Base-by-base conservation (phyloP, 208 protist genomes). In the Trypanosoma rangeli region DNA sequence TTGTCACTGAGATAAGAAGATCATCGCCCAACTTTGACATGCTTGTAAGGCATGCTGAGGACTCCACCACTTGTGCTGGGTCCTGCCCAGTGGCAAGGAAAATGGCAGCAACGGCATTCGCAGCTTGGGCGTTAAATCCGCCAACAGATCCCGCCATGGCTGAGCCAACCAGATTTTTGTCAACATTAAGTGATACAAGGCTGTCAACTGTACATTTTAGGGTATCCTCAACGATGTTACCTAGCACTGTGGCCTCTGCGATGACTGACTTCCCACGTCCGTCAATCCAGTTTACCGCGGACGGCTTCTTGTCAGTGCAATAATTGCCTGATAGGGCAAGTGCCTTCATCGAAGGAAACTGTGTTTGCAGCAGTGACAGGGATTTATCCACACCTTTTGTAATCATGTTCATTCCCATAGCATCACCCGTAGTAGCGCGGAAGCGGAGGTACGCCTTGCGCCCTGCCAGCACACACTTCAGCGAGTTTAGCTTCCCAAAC, bases 331-430 rank as follows among this genome's bases (percentile, higher is more conserved):
- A 97, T 29, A 99, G 70, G 39, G 91, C 83, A 22, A 98, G 61
- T 15, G 98, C 80, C 18, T 94, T 79, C 64, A 98, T 86, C 20
- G 98, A 89, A 37, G 95, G 94, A 70, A 98, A 96, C 49, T 97
- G 73, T 52, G 89, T 54, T 56, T 98, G 76, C 5, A 98, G 72
- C 49, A 86, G 75, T 56, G 89, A 70, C 24, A 99, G 67, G 12
- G 90, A 95, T 65, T 97, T 94, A 55, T 98, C 88, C 26, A 92
- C 93, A 57, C 95, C 98, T 74, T 99, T 99, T n/a, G 94, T 96
- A 64, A 99, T 94, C 98, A 99, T 99, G 79, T 99, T 99, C 98
- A 99, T 99, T 24, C 98, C 98, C 98, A 99, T 99, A 10, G 98
- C 98, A 82, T 99, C 98, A 15, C 98, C 98, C 3, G 94, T 97